Base-by-base conservation (phyloP, 257 asterid genomes). In the Capsicum chinense region DNA sequence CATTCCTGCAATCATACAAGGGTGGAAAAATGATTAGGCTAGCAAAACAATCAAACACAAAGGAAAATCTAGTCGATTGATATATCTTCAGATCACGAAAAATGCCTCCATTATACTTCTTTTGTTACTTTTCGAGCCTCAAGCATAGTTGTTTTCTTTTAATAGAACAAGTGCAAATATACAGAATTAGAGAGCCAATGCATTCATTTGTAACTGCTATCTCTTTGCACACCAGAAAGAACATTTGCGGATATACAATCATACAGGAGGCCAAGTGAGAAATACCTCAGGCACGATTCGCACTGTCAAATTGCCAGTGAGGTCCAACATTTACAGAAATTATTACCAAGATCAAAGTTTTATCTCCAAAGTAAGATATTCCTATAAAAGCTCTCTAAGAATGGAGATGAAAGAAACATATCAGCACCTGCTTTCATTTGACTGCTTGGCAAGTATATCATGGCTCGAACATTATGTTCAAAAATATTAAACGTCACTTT, bases 1-100 rank as follows among this genome's bases (percentile, higher is more conserved):
- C 97, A 95, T 95, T 86, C 85, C 97, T 90, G 90, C 80, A 87
- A 89, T 84, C 85, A 35, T 52, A 76, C 21, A 52, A 21, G 63
- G 26, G 44, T 16, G 10, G 5, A 81, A 48, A n/a, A 17, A 67
- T 50, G 17, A 84, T 37, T 5, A 35, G 14, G 37, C 9, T n/a
- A 48, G 80, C 12, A 73, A 74, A 76, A 21, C 19, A 35, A 76
- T 52, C 14, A 52, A 76, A 50, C 21, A 5, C 44, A 21, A 39
- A 15, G 79, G 52, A 66, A 1, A 63, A 26, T 26, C 33, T 26
- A 26, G 33, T 26, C 33, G 33, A 26, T 26, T 26, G 33, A 26
- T 26, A 26, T 17, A 7, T 59, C 64, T 59, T 59, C 64, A n/a
- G 16, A 15, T 59, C 26, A 59, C 26, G 0, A 5, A 39, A 37